Conservation (phyloP, 768 basidiomycete species). For the Galerina sulciceps region DNA sequence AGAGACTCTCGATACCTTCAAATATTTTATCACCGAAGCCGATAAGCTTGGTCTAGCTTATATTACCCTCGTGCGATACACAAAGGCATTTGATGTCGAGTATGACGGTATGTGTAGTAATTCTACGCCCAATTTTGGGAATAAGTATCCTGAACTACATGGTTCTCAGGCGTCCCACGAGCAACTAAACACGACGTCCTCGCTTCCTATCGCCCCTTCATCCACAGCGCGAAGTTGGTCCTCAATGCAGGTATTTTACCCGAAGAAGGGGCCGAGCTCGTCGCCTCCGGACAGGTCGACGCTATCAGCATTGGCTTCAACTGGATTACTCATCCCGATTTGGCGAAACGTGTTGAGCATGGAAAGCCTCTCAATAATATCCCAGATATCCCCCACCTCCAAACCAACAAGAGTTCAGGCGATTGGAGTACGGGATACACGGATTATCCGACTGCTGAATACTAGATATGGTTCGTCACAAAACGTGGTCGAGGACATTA, state of each 20-base stretch:
- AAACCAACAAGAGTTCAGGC: conserved; percentile 26
- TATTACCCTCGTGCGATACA: conserved; percentile 35
- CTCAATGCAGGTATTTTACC: conserved; percentile 41
- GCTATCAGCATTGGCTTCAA: conserved; percentile 40
- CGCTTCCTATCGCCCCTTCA: conserved; percentile 35
- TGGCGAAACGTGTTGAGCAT: conserved; percentile 38
- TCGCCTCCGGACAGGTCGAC: conserved; percentile 37
- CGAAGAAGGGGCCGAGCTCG: conserved; percentile 39
- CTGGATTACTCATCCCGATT: conserved; percentile 45
- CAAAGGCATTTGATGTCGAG: conserved; percentile 22
- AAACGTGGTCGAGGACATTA: too few species aligned
- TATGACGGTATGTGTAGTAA: conserved; percentile 31
- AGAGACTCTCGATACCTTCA: conserved; percentile 45
- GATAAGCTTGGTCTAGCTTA: conserved; percentile 40
- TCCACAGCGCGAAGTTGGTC: conserved; percentile 41
- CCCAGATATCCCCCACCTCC: conserved; percentile 30
- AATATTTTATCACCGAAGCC: conserved; percentile 43
- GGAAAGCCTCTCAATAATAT: conserved; percentile 39
- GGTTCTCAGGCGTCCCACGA: conserved; percentile 32
- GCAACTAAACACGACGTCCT: conserved; percentile 44
- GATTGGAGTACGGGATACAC: conserved; percentile 37
- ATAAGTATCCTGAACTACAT: neutral
- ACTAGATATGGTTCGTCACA: neutral
- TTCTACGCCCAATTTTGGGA: neutral
- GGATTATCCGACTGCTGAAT: conserved; percentile 33